Base-by-base conservation (phyloP, 441 rosid species). In the Populus hybrid region DNA sequence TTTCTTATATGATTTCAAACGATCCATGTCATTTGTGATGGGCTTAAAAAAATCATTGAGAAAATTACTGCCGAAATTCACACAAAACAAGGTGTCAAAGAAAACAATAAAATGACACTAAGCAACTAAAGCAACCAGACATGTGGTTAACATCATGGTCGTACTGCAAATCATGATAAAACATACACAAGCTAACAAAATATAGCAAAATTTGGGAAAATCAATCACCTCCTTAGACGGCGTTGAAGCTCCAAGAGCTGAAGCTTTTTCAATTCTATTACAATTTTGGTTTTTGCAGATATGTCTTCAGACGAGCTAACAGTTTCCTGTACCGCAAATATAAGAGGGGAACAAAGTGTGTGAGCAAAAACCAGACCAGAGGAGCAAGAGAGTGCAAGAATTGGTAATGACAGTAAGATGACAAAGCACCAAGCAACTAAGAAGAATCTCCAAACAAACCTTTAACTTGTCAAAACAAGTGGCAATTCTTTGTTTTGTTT, bases 231-330 rank as follows among this genome's bases (percentile, higher is more conserved):
- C 85, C 97, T 82, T 8, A 94, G 85, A 71, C 98, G 98, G 61
- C 93, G 89, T 83, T 94, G 99, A 77, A 93, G 94, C 57, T 79
- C 92, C 79, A 93, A 81, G 67, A 94, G 83, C 85, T 94, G 97
- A 77, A 94, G 97, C 85, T 93, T 94, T 85, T 94, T 94, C 87
- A 94, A 81, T 86, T 92, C 99, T 72, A 94, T 94, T 76, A 94
- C 97, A 80, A 95, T 93, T 85, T 88, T 94, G 81, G 99, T 94
- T 84, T 89, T 94, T 77, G 95, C 89, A 78, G 95, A 92, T 79
- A 93, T 87, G 87, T 93, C 95, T 84, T 93, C 97, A 53, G 97
- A 93, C 34, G 88, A 90, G 84, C 90, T 93, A 79, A 92, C 98
- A 81, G 86, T 86, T 84, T 85, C 92, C 98, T 94, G 88, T 83